Evolutionary conservation across 2,329 filamentous ascomycete species (phyloP).

Genomic region (Chaetomiaceae sp.): DNA sequence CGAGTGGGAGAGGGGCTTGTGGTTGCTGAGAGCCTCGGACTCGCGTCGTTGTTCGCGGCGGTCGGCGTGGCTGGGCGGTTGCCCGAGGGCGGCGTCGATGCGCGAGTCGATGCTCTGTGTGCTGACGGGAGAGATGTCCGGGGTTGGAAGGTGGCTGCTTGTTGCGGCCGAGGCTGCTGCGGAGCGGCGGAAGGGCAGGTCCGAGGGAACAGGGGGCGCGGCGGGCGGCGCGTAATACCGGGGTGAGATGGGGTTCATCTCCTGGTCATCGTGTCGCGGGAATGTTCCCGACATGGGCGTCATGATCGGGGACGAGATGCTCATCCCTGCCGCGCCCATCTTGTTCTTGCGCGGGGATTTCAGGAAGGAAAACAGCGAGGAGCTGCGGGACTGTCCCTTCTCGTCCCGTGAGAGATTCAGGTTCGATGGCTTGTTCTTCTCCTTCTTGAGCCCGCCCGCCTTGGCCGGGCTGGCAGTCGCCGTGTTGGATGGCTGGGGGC

Average conservation of each 20-base stretch:
- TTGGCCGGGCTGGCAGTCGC: constrained; percentile 23
- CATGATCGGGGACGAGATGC: constrained; percentile 61
- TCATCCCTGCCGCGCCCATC: constrained; percentile 37
- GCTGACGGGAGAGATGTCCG: constrained; percentile 44
- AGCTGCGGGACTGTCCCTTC: constrained; percentile 51
- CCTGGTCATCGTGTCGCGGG: constrained; percentile 48
- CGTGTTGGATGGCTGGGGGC: constrained; percentile 25
- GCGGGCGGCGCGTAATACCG: constrained; percentile 53
- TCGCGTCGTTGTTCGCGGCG: constrained; percentile 15
- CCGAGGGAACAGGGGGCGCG: constrained; percentile 51
- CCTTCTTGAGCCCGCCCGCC: constrained; percentile 36
- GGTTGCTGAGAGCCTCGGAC: constrained; percentile 8
- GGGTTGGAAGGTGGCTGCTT: constrained; percentile 37
- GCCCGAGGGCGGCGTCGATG: constrained; percentile 38
- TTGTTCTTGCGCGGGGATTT: constrained; percentile 55
- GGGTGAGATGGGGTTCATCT: constrained; percentile 54
- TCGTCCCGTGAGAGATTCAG: constrained; percentile 47
- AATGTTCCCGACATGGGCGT: constrained; percentile 59
- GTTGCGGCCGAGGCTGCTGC: constrained; percentile 6
- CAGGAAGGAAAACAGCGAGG: constrained; percentile 57
- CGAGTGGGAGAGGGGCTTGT: constrained; percentile 15
- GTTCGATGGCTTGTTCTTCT: constrained; percentile 44
- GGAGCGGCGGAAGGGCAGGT: constrained; percentile 34
- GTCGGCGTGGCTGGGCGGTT: constrained; percentile 17
- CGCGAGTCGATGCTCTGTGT: constrained; percentile 54